Conservation (phyloP, 2,329 filamentous ascomycete genomes). For the Karstenula rhodostoma region DNA sequence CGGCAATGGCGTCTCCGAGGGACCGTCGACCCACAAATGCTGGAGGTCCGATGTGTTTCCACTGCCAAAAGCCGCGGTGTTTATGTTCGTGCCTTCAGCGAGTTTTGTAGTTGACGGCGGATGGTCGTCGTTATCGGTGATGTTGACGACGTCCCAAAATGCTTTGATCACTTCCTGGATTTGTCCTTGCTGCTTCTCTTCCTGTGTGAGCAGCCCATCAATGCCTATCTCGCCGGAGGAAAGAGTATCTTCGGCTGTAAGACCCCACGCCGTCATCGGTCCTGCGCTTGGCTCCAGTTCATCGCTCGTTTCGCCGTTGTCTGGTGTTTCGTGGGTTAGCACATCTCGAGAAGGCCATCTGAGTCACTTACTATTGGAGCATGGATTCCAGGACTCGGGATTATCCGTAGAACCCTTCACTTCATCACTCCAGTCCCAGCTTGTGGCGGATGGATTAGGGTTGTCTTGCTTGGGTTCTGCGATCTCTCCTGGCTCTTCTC, state of each 20-base stretch:
- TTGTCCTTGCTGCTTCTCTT: neutral
- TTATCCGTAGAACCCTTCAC: no score
- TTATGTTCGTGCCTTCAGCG: neutral
- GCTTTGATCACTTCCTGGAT: constrained; percentile 13
- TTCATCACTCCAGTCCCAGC: neutral
- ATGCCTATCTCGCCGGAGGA: constrained; percentile 4
- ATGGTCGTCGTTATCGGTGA: neutral
- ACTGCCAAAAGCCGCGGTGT: neutral
- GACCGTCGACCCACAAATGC: neutral
- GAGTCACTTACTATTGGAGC: neutral
- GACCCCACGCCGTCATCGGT: constrained; percentile 14
- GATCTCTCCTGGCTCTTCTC: constrained; percentile 13
- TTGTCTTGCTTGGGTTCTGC: neutral
- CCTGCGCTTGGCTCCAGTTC: neutral
- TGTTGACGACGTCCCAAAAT: constrained; percentile 24
- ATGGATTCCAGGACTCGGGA: neutral
- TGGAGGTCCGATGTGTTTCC: neutral
- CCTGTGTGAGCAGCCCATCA: neutral
- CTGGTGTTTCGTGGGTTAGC: neutral
- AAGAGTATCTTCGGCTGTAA: neutral
- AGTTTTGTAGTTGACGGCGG: neutral
- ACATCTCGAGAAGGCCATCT: neutral
- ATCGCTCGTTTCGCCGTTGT: neutral
- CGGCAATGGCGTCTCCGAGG: neutral
- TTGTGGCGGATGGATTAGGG: neutral